Percentiles rank a stretch among this genome's conserved stretches.
phyloP scores from a whole-genome alignment of 225 moss, liverwort and hornwort species.

The Bryoerythrophyllum caledonicum region DNA sequence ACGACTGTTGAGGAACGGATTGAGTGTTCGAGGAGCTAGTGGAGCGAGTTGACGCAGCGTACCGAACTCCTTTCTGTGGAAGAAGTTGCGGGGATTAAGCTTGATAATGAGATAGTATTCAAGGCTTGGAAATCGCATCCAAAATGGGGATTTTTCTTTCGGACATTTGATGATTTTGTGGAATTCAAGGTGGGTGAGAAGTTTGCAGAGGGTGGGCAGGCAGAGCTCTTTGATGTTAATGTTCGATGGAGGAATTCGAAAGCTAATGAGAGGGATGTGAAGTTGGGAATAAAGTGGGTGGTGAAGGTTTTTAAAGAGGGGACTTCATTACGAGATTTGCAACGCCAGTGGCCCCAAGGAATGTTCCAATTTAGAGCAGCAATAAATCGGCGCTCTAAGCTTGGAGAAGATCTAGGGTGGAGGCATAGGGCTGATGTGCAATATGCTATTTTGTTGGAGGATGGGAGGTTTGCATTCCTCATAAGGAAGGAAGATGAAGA shows the following conservation, averaged over 20 bases:
- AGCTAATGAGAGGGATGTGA: not conserved
- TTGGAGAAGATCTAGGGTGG: too few relatives aligned
- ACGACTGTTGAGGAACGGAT: not conserved
- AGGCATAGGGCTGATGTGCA: too few relatives aligned
- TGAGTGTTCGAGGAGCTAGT: not conserved
- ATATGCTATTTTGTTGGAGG: too few relatives aligned
- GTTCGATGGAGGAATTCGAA: not conserved
- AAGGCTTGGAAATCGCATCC: not conserved
- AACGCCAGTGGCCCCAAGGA: not conserved
- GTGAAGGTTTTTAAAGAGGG: not conserved
- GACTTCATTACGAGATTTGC: not conserved
- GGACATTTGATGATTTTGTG: not conserved
- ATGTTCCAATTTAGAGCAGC: not conserved
- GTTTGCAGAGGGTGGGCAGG: not conserved
- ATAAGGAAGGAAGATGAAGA: too few relatives aligned
- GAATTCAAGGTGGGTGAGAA: not conserved
- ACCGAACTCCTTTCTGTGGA: not conserved
- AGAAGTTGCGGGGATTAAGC: not conserved
- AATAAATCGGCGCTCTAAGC: too few relatives aligned
- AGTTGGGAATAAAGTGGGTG: not conserved
- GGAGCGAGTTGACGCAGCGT: not conserved
- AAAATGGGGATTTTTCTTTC: not conserved
- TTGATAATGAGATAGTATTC: not conserved
- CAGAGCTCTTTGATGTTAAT: not conserved
- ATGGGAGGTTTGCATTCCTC: too few relatives aligned